phyloP scores from a whole-genome alignment of 2,329 filamentous ascomycete species.

The Penicillium sp. region DNA sequence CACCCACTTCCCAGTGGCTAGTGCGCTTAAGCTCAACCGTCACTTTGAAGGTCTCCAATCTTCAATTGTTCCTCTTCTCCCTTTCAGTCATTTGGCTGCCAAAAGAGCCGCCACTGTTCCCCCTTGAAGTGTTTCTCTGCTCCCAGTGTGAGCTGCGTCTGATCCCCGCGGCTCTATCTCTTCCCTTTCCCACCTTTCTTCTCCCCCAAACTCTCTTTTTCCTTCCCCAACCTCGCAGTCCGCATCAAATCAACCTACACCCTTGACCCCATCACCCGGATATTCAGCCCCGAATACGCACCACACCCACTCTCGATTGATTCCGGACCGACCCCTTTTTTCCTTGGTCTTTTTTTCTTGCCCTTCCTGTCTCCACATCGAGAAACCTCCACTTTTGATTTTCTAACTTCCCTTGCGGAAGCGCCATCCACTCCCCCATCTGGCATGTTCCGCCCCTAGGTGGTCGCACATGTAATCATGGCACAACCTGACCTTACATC shows the following conservation, averaged over 20 bases:
- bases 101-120: not conserved
- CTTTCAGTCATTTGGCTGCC: constrained; percentile 1
- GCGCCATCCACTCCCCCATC: constrained; percentile 27
- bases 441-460: constrained; percentile 31
- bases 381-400: constrained; percentile 22
- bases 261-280: not conserved
- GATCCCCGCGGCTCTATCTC: constrained; percentile 6
- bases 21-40: constrained; percentile 21
- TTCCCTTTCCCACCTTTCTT: constrained; percentile 9
- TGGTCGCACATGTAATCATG: constrained; percentile 47
- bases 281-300: not conserved
- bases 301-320: not conserved
- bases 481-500: constrained; percentile 45
- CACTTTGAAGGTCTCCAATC: constrained; percentile 5
- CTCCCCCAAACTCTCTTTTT: constrained; percentile 4
- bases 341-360: constrained; percentile 9
- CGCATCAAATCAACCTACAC: not conserved
- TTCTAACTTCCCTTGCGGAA: constrained; percentile 28
- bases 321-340: not conserved
- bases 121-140: not conserved
- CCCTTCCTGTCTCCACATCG: constrained; percentile 16
- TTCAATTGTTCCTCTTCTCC: constrained; percentile 6
- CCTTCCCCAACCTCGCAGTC: constrained; percentile 1
- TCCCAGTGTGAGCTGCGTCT: not conserved
- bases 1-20: constrained; percentile 11